These are phyloP conservation scores for Neurospora sp. DNA, from an alignment of 495 filamentous ascomycete genomes.

Conservation along the genomic window DNA sequence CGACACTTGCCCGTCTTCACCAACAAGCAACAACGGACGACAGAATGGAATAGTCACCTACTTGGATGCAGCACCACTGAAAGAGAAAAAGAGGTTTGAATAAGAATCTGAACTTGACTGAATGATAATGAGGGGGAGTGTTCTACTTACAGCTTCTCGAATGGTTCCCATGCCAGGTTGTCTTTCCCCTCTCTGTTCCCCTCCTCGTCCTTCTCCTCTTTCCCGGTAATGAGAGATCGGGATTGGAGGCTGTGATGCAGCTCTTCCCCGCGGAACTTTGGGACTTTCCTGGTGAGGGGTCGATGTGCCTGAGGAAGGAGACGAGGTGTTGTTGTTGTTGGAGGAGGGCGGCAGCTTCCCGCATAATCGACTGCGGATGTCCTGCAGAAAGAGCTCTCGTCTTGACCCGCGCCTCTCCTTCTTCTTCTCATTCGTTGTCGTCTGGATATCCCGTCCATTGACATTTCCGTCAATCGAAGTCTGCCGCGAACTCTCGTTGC, in stretches of 20 bases:
- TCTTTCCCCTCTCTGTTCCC: not conserved
- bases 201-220: not conserved
- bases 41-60: not conserved
- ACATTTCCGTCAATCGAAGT: not conserved
- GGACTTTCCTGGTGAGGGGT: not conserved
- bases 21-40: not conserved
- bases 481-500: not conserved
- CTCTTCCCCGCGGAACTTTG: not conserved
- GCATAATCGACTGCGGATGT: constrained; percentile 18
- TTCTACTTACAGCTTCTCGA: not conserved
- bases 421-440: constrained; percentile 8
- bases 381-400: constrained; percentile 25
- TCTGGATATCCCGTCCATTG: not conserved
- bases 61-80: not conserved
- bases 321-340: not conserved
- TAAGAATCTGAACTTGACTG: not conserved
- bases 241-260: constrained; percentile 2
- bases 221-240: not conserved
- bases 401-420: constrained; percentile 24
- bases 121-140: not conserved
- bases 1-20: not conserved
- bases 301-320: not conserved
- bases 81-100: not conserved
- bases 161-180: not conserved
- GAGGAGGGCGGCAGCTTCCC: constrained; percentile 11